Base-by-base conservation (phyloP, 129 eudicot species). In the Flaveria sonorensis region DNA sequence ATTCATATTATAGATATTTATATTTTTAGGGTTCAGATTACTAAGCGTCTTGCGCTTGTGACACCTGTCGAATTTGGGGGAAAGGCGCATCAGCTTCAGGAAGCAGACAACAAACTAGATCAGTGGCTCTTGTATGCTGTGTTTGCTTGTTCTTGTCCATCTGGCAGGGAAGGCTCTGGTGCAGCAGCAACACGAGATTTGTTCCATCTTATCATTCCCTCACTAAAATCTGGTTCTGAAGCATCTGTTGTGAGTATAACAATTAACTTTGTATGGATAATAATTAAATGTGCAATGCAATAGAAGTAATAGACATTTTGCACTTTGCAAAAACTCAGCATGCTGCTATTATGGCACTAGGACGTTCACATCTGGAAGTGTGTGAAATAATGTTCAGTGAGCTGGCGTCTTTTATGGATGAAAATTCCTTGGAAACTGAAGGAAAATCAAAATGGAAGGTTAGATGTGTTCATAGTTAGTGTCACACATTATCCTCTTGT, bases 91-190 rank as follows among this genome's bases (percentile, higher is more conserved):
- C 96, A 86, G 74, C 56, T 90, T 23, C 93, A 86, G 81, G 98
- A 92, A 80, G 87, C 93, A 43, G 98, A 92, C 68, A 92, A 75
- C 82, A 92, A 90, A 83, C 86, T 88, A 72, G 98, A 92, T 74
- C 98, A 92, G 65, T 92, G 98, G 98, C 90, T 90, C 71, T 86
- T 92, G 94, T 92, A 92, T 88, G 96, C 98, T 12, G 87, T 92
- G 87, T 92, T 92, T 83, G 96, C 90, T 67, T 92, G 94, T 83
- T 92, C 98, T 14, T 88, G 98, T 78, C 92, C 96, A 61, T 85
- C 89, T 79, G 74, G 85, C 50, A 84, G 83, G 70, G 96, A 92
- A 74, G 88, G 81, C 66, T 86, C 86, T 14, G 87, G 87, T 65
- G 88, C 92, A 71, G 82, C 87, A 76, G 78, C 89, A 43, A 90